Base-by-base conservation (phyloP, 805 yeast genomes). In the Yarrowia deformans region DNA sequence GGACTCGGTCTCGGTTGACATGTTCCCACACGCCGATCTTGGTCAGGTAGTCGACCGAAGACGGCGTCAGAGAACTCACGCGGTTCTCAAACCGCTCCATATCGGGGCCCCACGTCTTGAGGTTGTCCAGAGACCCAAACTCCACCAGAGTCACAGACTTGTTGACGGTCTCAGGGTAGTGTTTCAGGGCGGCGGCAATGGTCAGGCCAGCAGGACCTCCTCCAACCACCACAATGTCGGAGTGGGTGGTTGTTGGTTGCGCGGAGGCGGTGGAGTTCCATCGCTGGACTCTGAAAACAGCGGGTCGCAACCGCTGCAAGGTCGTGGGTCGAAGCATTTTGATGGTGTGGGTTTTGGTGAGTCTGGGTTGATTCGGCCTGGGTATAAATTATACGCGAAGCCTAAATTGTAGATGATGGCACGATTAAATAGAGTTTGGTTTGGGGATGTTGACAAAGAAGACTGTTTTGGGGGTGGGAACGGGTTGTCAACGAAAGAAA, bases 181-280 rank as follows among this genome's bases (percentile, higher is more conserved):
- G 83, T 76, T 90, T 74, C 69, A 94, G 79, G 0, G 97, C 96
- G 0, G 97, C 85, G 6, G 95, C 88, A 45, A 95, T 80, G 1
- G 97, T 89, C 69, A 95, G 80, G 0, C 99, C 99, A 0, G 98
- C 98, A 0, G 98, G 97, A 0, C 99, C 99, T 8, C 97, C 98
- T 45, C 99, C 99, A 45, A 95, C 90, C 68, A 95, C 90, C 8
- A 91, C 88, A 23, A 95, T 85, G 78, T 94, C 98, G 37, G 73
- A 72, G n/a, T 70, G 69, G 29, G 64, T 34, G 32, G 42, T 34
- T 13, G 56, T 19, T 18, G 42, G 14, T n/a, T n/a, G n/a, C 8
- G 42, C 13, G 2, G 46, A 18, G 14, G 69, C 1, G 16, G 56
- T 54, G 8, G 69, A 67, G 37, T 56, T 56, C 63, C 63, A 56